Conservation (phyloP, 345 rosid genomes). For the Aegle marmelos region DNA sequence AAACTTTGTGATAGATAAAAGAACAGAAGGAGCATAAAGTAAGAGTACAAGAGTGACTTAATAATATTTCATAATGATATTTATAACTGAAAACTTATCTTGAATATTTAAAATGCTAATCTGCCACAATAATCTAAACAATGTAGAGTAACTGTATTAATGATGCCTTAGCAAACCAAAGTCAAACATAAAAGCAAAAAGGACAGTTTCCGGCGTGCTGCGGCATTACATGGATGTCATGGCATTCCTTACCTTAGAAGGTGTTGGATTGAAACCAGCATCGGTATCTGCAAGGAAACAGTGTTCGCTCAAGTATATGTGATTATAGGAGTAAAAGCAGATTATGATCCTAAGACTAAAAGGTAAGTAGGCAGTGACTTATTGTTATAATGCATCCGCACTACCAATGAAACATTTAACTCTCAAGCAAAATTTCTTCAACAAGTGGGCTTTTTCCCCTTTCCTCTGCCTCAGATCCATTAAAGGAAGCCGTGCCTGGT, state of each 20-base stretch:
- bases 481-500: conserved; percentile 58
- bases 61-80: not conserved
- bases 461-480: conserved; percentile 50
- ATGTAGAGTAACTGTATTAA: not conserved
- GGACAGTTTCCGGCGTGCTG: not conserved
- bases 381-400: conserved; percentile 5
- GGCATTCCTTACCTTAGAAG: conserved; percentile 49
- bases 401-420: conserved; percentile 75
- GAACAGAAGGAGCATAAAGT: not conserved
- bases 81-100: not conserved
- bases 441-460: conserved; percentile 46
- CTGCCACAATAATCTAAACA: not conserved
- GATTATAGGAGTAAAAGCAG: not conserved
- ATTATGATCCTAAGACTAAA: not conserved
- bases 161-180: not conserved
- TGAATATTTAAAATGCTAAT: not conserved
- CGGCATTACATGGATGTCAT: not conserved
- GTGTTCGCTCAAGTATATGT: not conserved
- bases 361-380: not conserved
- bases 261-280: conserved; percentile 74
- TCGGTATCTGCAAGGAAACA: conserved; percentile 56
- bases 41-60: not conserved
- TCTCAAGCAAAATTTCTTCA: conserved; percentile 60
- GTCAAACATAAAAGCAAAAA: not conserved
- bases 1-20: not conserved